Conservation (phyloP, 306 rosid species). For the Cucurbita argyrosperma region DNA sequence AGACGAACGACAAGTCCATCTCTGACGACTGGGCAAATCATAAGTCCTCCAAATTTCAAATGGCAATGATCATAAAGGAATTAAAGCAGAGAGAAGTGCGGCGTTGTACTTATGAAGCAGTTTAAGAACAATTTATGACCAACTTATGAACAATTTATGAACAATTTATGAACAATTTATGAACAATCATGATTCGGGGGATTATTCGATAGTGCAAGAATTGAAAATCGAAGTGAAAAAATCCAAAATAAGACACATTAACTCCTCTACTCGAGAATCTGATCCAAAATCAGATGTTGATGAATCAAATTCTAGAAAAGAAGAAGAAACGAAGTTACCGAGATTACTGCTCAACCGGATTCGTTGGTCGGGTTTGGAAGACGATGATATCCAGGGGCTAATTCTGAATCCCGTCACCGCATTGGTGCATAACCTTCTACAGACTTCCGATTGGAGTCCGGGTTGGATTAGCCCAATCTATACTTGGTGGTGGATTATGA, state of each 20-base stretch:
- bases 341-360: background rate
- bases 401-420: background rate
- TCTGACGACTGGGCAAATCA: background rate
- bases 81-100: background rate
- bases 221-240: background rate
- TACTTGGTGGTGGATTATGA: background rate
- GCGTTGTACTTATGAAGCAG: background rate
- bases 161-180: background rate
- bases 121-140: background rate
- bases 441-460: background rate
- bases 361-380: background rate
- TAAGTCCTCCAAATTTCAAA: background rate
- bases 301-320: background rate
- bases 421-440: background rate
- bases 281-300: background rate
- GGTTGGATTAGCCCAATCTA: background rate
- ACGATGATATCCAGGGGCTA: background rate
- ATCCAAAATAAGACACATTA: background rate
- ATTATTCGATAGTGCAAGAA: background rate
- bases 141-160: background rate
- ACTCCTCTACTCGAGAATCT: background rate
- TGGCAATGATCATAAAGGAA: background rate
- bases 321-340: background rate
- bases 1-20: slow-evolving; percentile 13
- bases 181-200: background rate